These are phyloP conservation scores for Aspergillus cavernicola DNA, from an alignment of 495 filamentous ascomycete genomes.

Conservation along the genomic window DNA sequence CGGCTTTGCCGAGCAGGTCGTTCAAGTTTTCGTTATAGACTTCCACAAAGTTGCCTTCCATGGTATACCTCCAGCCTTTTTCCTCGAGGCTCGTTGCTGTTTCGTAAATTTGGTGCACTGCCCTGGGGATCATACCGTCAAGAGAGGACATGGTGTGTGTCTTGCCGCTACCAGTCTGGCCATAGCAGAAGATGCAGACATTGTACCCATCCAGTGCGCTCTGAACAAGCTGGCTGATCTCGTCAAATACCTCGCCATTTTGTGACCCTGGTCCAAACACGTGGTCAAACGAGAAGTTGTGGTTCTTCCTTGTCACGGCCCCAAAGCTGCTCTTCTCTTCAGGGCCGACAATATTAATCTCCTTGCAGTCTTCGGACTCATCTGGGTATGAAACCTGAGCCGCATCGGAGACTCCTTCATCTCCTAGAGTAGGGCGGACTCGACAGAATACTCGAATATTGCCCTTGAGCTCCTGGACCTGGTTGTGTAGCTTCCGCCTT, in stretches of 20 bases:
- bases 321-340: conserved; percentile 84
- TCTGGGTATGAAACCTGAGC: conserved; percentile 77
- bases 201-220: conserved; percentile 97
- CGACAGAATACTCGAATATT: conserved; percentile 99
- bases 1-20: conserved; percentile 77
- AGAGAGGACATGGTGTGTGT: conserved; percentile 91
- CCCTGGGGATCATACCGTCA: conserved; percentile 94
- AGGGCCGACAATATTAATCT: conserved; percentile 77
- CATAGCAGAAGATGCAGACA: conserved; percentile 98
- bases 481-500: conserved; percentile 90
- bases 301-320: conserved; percentile 65
- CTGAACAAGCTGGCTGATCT: conserved; percentile 96
- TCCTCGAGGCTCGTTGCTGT: conserved; percentile 76
- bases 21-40: conserved; percentile 98
- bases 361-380: conserved; percentile 67
- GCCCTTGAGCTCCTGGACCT: conserved; percentile 97
- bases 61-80: conserved; percentile 90
- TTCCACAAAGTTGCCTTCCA: conserved; percentile 96
- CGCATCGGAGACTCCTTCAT: conserved; percentile 53
- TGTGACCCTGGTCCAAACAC: conserved; percentile 76
- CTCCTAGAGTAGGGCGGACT: conserved; percentile 73
- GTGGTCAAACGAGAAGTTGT: conserved; percentile 88
- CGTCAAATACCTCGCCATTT: conserved; percentile 89
- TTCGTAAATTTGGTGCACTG: conserved; percentile 88
- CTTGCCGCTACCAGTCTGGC: conserved; percentile 95